Evolutionary conservation across 208 protist species (phyloP).

Genomic region (Chromosphaera perkinsii): DNA sequence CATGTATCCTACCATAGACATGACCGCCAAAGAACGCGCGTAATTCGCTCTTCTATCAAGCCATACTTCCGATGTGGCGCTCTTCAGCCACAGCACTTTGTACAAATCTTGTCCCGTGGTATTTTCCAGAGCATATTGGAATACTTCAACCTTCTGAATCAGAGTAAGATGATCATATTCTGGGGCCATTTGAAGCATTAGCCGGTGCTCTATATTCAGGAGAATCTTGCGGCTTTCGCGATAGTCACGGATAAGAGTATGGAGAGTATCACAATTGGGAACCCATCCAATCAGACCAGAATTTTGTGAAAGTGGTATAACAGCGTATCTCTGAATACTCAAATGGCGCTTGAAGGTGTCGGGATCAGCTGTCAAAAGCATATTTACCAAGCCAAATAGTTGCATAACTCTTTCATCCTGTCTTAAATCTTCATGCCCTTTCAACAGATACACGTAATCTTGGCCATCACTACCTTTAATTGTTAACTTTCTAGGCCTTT

Average conservation of each 20-base stretch:
- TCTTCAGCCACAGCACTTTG: constrained; percentile 94
- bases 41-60: constrained; percentile 93
- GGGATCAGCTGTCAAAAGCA: constrained; percentile 81
- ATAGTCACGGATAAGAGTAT: constrained; percentile 95
- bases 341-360: constrained; percentile 64
- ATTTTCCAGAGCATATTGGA: constrained; percentile 81
- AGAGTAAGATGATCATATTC: constrained; percentile 89
- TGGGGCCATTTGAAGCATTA: constrained; percentile 62
- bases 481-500: constrained; percentile 93
- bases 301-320: constrained; percentile 97
- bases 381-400: constrained; percentile 98
- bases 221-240: constrained; percentile 76
- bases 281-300: constrained; percentile 98
- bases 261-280: constrained; percentile 94
- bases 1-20: constrained; percentile 91
- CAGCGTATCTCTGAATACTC: constrained; percentile 86
- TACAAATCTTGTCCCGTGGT: constrained; percentile 90
- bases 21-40: constrained; percentile 94
- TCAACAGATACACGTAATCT: constrained; percentile 94
- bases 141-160: constrained; percentile 94
- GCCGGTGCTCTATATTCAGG: constrained; percentile 81
- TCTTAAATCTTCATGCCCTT: constrained; percentile 86
- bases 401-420: constrained; percentile 99
- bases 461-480: constrained; percentile 87
- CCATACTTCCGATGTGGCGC: constrained; percentile 95